phyloP scores from a whole-genome alignment of 2,329 filamentous ascomycete genomes.

The Neospermospora avenae region DNA sequence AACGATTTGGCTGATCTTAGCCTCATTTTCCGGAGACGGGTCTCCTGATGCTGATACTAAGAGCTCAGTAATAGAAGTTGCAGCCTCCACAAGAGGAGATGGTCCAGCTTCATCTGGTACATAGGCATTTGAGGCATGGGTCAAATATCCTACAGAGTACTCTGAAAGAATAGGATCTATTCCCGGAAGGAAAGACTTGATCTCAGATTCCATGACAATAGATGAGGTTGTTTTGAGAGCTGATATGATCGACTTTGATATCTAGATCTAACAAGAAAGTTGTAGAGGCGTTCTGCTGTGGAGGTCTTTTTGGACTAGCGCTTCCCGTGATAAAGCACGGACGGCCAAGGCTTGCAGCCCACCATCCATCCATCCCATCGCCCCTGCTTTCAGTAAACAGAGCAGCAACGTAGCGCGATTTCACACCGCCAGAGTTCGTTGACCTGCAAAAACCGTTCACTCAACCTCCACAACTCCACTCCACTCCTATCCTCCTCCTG shows the following conservation, averaged over 20 bases:
- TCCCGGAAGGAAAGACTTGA: slow-evolving; percentile 77
- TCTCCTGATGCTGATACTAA: slow-evolving; percentile 91
- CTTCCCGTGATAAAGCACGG: background rate
- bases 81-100: slow-evolving; percentile 81
- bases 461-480: slow-evolving; percentile 4
- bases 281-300: background rate
- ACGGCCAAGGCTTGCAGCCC: background rate
- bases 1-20: slow-evolving; percentile 77
- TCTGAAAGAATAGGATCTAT: slow-evolving; percentile 87
- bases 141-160: slow-evolving; percentile 92
- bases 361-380: background rate
- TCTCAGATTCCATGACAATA: slow-evolving; percentile 76
- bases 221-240: background rate
- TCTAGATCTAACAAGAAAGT: background rate
- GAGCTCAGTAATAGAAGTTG: slow-evolving; percentile 78
- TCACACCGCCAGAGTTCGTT: slow-evolving; percentile 13
- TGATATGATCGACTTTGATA: background rate
- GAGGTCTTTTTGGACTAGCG: background rate
- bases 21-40: slow-evolving; percentile 66
- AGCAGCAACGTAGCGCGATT: background rate
- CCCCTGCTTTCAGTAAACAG: slow-evolving; percentile 1
- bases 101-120: slow-evolving; percentile 67
- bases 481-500: slow-evolving; percentile 23
- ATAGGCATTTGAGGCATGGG: slow-evolving; percentile 85
- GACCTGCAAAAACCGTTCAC: slow-evolving; percentile 17